These are phyloP conservation scores for Plectosphaerella plurivora DNA, from an alignment of 2,329 filamentous ascomycete species.

Conservation along the genomic window DNA sequence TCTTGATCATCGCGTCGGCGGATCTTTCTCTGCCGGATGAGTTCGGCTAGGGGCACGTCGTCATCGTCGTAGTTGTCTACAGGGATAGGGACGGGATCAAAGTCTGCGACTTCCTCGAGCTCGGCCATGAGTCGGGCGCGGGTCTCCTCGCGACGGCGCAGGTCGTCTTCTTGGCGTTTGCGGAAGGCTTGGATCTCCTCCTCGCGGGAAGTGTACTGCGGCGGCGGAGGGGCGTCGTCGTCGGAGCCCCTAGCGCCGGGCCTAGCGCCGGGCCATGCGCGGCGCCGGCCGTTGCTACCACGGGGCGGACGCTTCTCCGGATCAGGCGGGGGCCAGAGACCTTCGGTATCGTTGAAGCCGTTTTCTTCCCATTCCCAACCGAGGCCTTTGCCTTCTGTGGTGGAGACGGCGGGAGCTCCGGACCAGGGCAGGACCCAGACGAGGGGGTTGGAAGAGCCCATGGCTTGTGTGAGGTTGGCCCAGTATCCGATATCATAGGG, in stretches of 20 bases:
- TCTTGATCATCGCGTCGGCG: conserved; percentile 21
- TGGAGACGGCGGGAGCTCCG: conserved; percentile 37
- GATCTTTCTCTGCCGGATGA: conserved; percentile 54
- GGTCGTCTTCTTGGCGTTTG: conserved; percentile 43
- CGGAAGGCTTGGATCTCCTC: conserved; percentile 45
- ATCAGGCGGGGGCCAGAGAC: conserved; percentile 60
- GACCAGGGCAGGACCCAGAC: conserved; percentile 68
- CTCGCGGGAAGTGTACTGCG: conserved; percentile 32
- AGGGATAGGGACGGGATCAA: conserved; percentile 28
- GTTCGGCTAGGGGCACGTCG: conserved; percentile 65
- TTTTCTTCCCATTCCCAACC: conserved; percentile 70
- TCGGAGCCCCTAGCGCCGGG: conserved; percentile 26
- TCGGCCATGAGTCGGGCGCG: conserved; percentile 39
- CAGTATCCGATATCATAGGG: conserved; percentile 78
- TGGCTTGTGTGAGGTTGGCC: conserved; percentile 68
- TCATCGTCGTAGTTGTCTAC: conserved; percentile 32
- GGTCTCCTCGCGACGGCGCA: conserved; percentile 25
- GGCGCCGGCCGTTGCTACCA: conserved; percentile 36
- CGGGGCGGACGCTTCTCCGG: conserved; percentile 50
- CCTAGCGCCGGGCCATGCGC: conserved; percentile 28
- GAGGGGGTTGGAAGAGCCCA: conserved; percentile 64
- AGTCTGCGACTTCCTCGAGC: conserved; percentile 48
- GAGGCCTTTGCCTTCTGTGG: conserved; percentile 26
- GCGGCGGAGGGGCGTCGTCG: conserved; percentile 26
- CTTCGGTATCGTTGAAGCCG: conserved; percentile 63